Evolutionary conservation across 2,329 filamentous ascomycete species (phyloP).

Genomic region (Microcera coccophila): DNA sequence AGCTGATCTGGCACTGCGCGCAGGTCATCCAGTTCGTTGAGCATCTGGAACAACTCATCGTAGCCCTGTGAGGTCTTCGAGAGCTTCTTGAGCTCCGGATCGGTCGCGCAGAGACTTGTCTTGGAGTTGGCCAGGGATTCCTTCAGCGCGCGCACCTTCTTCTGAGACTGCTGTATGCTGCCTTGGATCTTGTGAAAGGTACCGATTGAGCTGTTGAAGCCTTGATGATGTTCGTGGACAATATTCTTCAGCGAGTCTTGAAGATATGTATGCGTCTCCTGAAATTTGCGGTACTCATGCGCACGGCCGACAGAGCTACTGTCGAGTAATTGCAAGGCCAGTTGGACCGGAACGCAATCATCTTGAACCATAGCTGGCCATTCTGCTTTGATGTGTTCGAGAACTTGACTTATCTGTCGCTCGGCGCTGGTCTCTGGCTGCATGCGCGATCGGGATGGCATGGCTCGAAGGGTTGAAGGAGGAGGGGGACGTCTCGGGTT

Average conservation of each 20-base stretch:
- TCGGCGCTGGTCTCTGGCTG: slow-evolving; percentile 48
- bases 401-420: slow-evolving; percentile 58
- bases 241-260: slow-evolving; percentile 90
- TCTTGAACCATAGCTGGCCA: slow-evolving; percentile 90
- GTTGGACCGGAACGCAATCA: slow-evolving; percentile 87
- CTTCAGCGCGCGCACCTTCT: slow-evolving; percentile 76
- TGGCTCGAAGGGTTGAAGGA: slow-evolving; percentile 29
- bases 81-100: slow-evolving; percentile 86
- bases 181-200: slow-evolving; percentile 98
- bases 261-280: slow-evolving; percentile 79
- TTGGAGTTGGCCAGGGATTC: slow-evolving; percentile 80
- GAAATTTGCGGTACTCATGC: slow-evolving; percentile 81
- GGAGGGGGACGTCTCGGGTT: slow-evolving; percentile 29
- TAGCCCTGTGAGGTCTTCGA: slow-evolving; percentile 86
- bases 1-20: slow-evolving; percentile 86
- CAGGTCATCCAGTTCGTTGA: slow-evolving; percentile 82
- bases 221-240: slow-evolving; percentile 97
- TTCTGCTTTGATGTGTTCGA: slow-evolving; percentile 79
- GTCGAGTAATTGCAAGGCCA: slow-evolving; percentile 93
- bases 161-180: slow-evolving; percentile 85
- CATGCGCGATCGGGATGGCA: slow-evolving; percentile 35
- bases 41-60: slow-evolving; percentile 78
- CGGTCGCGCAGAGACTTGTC: slow-evolving; percentile 74
- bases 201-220: slow-evolving; percentile 97
- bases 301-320: slow-evolving; percentile 88